Evolutionary conservation across 306 rosid species (phyloP), one percentile per base, ranked within the genome.

Genomic region (Cicer yamashitae): DNA sequence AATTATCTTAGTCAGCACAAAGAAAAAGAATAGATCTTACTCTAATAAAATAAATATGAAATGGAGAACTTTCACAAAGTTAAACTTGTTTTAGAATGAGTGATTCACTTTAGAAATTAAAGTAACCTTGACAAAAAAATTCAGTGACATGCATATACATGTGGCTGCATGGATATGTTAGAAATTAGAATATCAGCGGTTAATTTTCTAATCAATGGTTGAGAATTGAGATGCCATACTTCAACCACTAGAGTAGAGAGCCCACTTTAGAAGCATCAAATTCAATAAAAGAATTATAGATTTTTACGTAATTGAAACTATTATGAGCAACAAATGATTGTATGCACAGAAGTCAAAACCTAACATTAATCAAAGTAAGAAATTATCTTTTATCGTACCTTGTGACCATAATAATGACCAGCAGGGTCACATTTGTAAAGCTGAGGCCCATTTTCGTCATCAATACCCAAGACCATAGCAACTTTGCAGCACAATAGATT

Each of bases 331-430:
- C 53, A 75, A 50, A 71, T 43, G 71, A 44, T 60, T 0, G 9
- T 11, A 59, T 59, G 4, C 39, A 37, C 25, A 9, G 47, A 59
- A 59, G 51, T 22, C 39, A 20, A 47, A 40, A 66, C 37, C 40
- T 43, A 56, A 48, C 1, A 15, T 5, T 61, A 22, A 64, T 18
- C 8, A 52, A 59, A 67, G 78, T 69, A 74, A 57, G 60, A 68
- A 65, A 62, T 64, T 63, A 77, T 60, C 74, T 65, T 71, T 11
- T 37, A 63, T 15, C 34, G 41, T 86, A 92, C 99, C 99, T 96
- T 96, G 87, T 96, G 99, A 79, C 99, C 99, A 76, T 92, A 96
- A 88, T 89, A 92, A 83, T 96, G 99, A 69, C 99, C 99, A 50
- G 99, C 99, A 25, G 99, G 99, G 64, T 96, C 99, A 74, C 99